These are phyloP conservation scores for Kwoniella heveanensis DNA, from an alignment of 768 basidiomycete genomes.

Conservation along the genomic window DNA sequence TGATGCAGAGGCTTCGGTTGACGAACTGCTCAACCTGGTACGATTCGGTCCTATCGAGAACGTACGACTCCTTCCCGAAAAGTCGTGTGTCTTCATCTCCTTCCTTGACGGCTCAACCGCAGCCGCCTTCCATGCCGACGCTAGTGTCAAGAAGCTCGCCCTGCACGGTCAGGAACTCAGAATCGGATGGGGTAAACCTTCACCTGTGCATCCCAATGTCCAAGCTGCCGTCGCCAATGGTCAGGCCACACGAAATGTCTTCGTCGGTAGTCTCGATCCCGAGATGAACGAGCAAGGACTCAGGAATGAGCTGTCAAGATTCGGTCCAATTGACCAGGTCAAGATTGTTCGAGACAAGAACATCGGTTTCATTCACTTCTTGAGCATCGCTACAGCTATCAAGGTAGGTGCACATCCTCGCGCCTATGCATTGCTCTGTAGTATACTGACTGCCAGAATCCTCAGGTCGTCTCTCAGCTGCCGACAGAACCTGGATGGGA, in stretches of 20 bases:
- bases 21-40: slow-evolving; percentile 95
- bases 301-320: slow-evolving; percentile 84
- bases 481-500: slow-evolving; percentile 91
- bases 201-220: slow-evolving; percentile 81
- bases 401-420: slow-evolving; percentile 65
- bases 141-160: slow-evolving; percentile 86
- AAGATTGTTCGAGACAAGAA: slow-evolving; percentile 99
- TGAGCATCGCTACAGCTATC: slow-evolving; percentile 89
- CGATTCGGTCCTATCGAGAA: slow-evolving; percentile 96
- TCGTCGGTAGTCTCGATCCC: slow-evolving; percentile 90
- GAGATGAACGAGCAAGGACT: slow-evolving; percentile 86
- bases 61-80: slow-evolving; percentile 91
- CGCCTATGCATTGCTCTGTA: background rate
- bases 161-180: slow-evolving; percentile 95
- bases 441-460: slow-evolving; percentile 3
- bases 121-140: slow-evolving; percentile 95
- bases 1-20: slow-evolving; percentile 78
- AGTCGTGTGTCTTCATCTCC: slow-evolving; percentile 95
- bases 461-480: slow-evolving; percentile 88
- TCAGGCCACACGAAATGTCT: slow-evolving; percentile 94
- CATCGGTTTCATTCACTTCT: slow-evolving; percentile 97
- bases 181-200: slow-evolving; percentile 98
- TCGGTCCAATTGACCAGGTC: slow-evolving; percentile 96
- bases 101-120: slow-evolving; percentile 93
- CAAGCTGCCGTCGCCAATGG: slow-evolving; percentile 84